phyloP scores from a whole-genome alignment of 164 flowering plant species.

The Chimonanthus salicifolius region DNA sequence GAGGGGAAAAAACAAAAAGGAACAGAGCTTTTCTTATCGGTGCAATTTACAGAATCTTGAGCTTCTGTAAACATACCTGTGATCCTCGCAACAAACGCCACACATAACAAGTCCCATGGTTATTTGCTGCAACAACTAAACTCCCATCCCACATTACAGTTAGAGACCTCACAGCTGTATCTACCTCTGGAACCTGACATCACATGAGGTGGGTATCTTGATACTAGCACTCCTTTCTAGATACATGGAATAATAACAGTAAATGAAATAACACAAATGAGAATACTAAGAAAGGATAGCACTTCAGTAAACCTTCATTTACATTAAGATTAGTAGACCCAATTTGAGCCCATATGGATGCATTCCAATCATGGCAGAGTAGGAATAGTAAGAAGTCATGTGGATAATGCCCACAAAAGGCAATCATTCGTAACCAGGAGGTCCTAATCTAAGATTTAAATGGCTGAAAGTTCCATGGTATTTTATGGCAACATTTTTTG shows the following conservation, averaged over 20 bases:
- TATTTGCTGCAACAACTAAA: conserved; percentile 96
- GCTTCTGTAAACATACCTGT: conserved; percentile 34
- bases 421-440: no score
- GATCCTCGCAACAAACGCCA: conserved; percentile 87
- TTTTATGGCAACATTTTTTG: no score
- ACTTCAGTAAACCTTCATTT: no score
- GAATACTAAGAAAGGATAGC: neutral
- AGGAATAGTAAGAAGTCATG: no score
- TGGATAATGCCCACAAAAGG: no score
- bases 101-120: conserved; percentile 90
- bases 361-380: no score
- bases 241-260: neutral
- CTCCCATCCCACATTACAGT: conserved; percentile 99
- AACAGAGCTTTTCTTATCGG: neutral
- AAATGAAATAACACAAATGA: neutral
- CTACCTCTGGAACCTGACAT: conserved; percentile 94
- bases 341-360: no score
- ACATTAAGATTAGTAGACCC: no score
- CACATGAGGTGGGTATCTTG: neutral
- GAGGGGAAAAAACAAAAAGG: neutral
- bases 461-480: no score
- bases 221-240: neutral
- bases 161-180: conserved; percentile 87
- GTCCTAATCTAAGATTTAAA: no score
- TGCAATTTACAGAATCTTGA: neutral